A percentile compares a stretch with the other conserved stretches of the same genome.
Evolutionary conservation across 2,329 filamentous ascomycete genomes (phyloP).

Genomic region (Lasiodiplodia sp.): DNA sequence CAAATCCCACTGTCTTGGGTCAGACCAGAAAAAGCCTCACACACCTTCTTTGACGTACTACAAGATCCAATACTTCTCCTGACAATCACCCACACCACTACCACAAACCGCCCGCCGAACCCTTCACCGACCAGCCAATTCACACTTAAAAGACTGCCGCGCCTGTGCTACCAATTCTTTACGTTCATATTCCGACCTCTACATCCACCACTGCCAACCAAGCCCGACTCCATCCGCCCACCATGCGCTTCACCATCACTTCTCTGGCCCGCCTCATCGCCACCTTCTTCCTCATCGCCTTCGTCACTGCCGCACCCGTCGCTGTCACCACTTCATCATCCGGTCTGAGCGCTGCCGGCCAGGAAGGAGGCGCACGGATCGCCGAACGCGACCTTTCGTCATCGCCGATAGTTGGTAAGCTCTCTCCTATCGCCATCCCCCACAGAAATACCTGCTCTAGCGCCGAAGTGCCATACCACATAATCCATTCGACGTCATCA

Average conservation of each 20-base stretch:
- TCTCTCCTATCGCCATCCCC: constrained; percentile 6
- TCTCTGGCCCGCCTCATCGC: not conserved
- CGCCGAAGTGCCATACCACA: not conserved
- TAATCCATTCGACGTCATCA: constrained; percentile 5
- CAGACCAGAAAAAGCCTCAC: constrained; percentile 9
- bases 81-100: constrained; percentile 16
- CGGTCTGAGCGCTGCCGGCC: not conserved
- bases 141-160: not conserved
- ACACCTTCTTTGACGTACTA: constrained; percentile 9
- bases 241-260: constrained; percentile 6
- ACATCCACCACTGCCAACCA: not conserved
- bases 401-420: constrained; percentile 9
- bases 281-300: not conserved
- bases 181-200: not conserved
- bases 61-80: constrained; percentile 27
- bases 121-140: constrained; percentile 4
- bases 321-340: not conserved
- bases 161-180: not conserved
- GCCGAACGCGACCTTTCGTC: constrained; percentile 23
- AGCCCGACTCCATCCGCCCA: not conserved
- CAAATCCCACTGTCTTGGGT: not conserved
- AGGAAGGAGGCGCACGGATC: constrained; percentile 12
- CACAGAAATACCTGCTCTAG: not conserved
- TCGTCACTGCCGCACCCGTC: constrained; percentile 16
- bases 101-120: not conserved